Evolutionary conservation across 768 basidiomycete species (phyloP).

Genomic region (Boletus reticulatus): DNA sequence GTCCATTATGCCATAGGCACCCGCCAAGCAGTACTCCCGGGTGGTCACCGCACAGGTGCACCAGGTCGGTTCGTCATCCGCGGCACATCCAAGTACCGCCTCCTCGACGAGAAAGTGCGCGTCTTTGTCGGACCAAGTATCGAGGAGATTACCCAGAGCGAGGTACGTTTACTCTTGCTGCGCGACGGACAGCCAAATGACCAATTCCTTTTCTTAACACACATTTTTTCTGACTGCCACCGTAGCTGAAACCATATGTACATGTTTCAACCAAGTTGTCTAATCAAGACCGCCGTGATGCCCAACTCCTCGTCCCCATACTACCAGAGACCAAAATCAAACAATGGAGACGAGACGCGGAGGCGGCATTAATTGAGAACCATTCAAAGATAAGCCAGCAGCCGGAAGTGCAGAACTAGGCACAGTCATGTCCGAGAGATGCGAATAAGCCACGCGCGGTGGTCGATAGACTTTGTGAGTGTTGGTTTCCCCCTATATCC

Average conservation of each 20-base stretch:
- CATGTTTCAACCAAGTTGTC: slow-evolving; percentile 24
- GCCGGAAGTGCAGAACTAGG: background rate
- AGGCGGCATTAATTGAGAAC: background rate
- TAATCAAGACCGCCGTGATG: slow-evolving; percentile 22
- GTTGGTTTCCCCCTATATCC: background rate
- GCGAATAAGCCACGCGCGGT: background rate
- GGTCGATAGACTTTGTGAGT: slow-evolving; percentile 1
- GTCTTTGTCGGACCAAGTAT: slow-evolving; percentile 81
- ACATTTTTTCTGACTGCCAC: background rate
- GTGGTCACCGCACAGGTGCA: slow-evolving; percentile 83
- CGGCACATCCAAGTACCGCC: slow-evolving; percentile 76
- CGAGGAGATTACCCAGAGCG: slow-evolving; percentile 54
- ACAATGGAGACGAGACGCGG: slow-evolving; percentile 25
- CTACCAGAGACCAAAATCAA: slow-evolving; percentile 24
- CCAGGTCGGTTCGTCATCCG: slow-evolving; percentile 80
- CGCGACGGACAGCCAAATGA: background rate
- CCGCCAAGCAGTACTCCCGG: slow-evolving; percentile 78
- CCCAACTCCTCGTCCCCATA: slow-evolving; percentile 26
- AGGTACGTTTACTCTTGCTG: slow-evolving; percentile 39
- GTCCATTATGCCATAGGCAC: slow-evolving; percentile 50
- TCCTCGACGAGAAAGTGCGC: slow-evolving; percentile 81
- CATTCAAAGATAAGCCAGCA: background rate
- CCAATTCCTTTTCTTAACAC: background rate
- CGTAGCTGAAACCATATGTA: slow-evolving; percentile 29
- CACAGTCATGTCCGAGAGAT: background rate